Conservation (phyloP, 1,284 basidiomycete genomes). For the Polyporus tsugae region DNA sequence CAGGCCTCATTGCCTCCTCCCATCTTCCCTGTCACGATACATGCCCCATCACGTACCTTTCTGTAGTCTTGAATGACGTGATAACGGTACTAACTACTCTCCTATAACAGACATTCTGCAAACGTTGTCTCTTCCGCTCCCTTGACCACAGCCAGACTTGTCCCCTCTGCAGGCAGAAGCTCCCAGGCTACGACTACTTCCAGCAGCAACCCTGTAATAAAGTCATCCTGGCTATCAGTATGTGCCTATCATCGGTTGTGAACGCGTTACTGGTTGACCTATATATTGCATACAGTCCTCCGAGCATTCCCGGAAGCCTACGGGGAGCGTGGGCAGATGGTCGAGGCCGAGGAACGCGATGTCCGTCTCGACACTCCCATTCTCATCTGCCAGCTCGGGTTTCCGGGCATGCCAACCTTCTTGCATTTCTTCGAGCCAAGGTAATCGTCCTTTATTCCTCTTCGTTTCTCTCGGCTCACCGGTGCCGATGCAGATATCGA, state of each 20-base stretch:
- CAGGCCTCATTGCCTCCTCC: neutral
- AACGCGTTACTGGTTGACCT: neutral
- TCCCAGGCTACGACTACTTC: constrained; percentile 84
- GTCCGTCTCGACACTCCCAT: constrained; percentile 87
- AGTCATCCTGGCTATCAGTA: constrained; percentile 74
- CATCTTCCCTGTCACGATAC: constrained; percentile 2
- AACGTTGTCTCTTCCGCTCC: constrained; percentile 86
- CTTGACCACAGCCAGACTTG: constrained; percentile 87
- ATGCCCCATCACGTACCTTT: neutral
- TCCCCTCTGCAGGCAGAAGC: constrained; percentile 84
- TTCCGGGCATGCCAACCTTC: constrained; percentile 89
- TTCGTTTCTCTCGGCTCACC: constrained; percentile 29
- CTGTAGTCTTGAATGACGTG: neutral
- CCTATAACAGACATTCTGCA: constrained; percentile 82
- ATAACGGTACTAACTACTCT: constrained; percentile 10
- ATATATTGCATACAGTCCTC: constrained; percentile 55
- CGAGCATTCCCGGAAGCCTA: constrained; percentile 68
- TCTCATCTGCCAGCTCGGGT: constrained; percentile 89
- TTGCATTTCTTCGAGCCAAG: constrained; percentile 94
- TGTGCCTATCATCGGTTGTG: constrained; percentile 40
- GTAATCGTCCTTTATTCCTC: constrained; percentile 35
- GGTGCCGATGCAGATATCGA: constrained; percentile 60
- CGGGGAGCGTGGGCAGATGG: constrained; percentile 60
- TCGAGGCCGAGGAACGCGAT: constrained; percentile 81
- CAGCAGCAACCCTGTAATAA: constrained; percentile 81